A percentile compares a stretch with the other conserved stretches of the same genome.
Evolutionary conservation across 192 early-diverging fungal genomes (phyloP).

Genomic region (Mortierella hygrophila): DNA sequence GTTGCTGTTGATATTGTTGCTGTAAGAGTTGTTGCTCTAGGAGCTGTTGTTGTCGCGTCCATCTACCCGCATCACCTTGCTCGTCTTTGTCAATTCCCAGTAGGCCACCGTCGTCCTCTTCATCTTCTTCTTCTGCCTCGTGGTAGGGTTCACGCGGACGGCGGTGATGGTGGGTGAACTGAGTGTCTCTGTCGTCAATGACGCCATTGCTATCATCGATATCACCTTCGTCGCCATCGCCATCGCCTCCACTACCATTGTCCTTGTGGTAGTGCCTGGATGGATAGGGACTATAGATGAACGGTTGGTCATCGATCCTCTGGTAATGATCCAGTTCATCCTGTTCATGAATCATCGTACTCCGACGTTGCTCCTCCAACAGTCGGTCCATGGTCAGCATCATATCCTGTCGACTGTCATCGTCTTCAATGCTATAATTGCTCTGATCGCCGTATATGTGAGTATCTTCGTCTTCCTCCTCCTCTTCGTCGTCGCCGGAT

Average conservation of each 20-base stretch:
- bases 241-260: background rate
- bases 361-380: background rate
- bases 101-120: background rate
- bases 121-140: background rate
- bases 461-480: constrained; percentile 18
- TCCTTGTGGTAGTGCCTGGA: background rate
- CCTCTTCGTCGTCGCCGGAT: constrained; percentile 9
- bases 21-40: background rate
- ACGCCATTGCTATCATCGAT: no score
- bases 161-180: background rate
- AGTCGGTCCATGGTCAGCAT: background rate
- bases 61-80: background rate
- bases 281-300: background rate
- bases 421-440: background rate
- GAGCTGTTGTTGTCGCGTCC: background rate
- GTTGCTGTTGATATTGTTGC: background rate
- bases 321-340: background rate
- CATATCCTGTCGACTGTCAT: background rate
- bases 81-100: background rate
- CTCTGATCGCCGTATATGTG: background rate
- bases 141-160: background rate
- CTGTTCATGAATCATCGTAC: background rate
- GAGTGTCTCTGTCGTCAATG: no score
- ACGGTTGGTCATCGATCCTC: background rate
- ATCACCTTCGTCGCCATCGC: background rate